A percentile compares a stretch with the other conserved stretches of the same genome.
These are phyloP conservation scores for Solanum pinnatisectum DNA, from an alignment of 257 asterid species.

Conservation along the genomic window DNA sequence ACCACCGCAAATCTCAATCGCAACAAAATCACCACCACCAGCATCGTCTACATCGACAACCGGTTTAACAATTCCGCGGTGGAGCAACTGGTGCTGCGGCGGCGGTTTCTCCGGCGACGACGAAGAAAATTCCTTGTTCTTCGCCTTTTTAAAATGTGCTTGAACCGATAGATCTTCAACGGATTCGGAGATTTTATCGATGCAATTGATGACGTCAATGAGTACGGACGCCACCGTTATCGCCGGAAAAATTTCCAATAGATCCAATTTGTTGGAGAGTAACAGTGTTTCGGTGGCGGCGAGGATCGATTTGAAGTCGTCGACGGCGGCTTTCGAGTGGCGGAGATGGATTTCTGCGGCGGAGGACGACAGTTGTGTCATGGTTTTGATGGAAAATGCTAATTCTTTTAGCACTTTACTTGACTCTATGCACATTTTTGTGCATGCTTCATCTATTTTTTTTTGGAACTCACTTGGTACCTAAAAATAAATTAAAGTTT, in stretches of 20 bases:
- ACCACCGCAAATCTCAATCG: slow-evolving; percentile 10
- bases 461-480: slow-evolving; percentile 20
- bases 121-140: neutral
- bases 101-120: slow-evolving; percentile 2
- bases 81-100: slow-evolving; percentile 24
- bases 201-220: slow-evolving; percentile 28
- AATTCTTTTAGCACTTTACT: slow-evolving; percentile 37
- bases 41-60: slow-evolving; percentile 8
- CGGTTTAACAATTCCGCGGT: slow-evolving; percentile 49
- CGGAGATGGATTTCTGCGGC: slow-evolving; percentile 11
- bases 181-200: slow-evolving; percentile 30
- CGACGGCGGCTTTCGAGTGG: slow-evolving; percentile 22
- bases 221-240: slow-evolving; percentile 44
- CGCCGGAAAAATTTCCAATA: slow-evolving; percentile 29
- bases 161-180: slow-evolving; percentile 33
- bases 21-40: slow-evolving; percentile 5
- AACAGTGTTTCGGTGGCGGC: neutral
- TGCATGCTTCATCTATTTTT: slow-evolving; percentile 28
- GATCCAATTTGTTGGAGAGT: slow-evolving; percentile 6
- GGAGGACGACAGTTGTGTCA: slow-evolving; percentile 18
- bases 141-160: slow-evolving; percentile 27
- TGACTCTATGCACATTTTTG: slow-evolving; percentile 36
- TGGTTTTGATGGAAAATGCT: slow-evolving; percentile 29
- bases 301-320: slow-evolving; percentile 21
- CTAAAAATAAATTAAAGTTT: slow-evolving; percentile 11